Evolutionary conservation across 1,284 basidiomycete species (phyloP), one percentile per base, ranked within the genome.

Genomic region (Tranzscheliella williamsii): DNA sequence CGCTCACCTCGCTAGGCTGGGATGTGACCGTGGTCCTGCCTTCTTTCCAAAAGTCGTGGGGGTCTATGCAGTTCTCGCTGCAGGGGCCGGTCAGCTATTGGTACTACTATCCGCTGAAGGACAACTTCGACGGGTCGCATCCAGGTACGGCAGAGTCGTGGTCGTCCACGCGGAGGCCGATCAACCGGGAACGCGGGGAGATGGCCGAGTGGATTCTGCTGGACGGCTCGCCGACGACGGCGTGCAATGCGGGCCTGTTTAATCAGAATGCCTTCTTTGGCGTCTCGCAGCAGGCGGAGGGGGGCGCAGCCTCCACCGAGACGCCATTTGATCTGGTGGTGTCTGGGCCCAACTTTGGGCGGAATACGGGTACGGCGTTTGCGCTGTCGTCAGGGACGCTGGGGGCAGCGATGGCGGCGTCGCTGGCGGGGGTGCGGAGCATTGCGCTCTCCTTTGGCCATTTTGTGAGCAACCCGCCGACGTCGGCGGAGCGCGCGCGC

Each of bases 361-460:
- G 75, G 3, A 77, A 77, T 27, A 73, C 75, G 6, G 75, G 75
- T 9, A 70, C 72, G 0, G 72, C 75, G 1, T 77, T 77, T 39
- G 65, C 70, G 1, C 44, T 77, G 5, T 70, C 68, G 11, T 73
- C 70, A 3, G 75, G 75, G n/a, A 77, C 75, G 7, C 39, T 77
- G 3, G 75, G 73, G 12, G 75, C 67, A 0, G 75, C 75, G 1
- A 37, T 74, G 31, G 68, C 75, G 1, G 73, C 61, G 0, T 55
- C 73, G 2, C 49, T 76, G 9, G 43, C 67, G 4, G 67, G 62
- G n/a, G 60, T 70, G 2, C 52, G 55, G 7, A 56, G 64, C 35
- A 55, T 77, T 15, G 64, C 72, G 2, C 44, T 77, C 16, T 72
- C 68, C 4, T 77, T 66, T 29, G 73, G 68, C 4, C 75, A 76